phyloP scores from a whole-genome alignment of 2,329 filamentous ascomycete species.

The Podosphaera xanthii region DNA sequence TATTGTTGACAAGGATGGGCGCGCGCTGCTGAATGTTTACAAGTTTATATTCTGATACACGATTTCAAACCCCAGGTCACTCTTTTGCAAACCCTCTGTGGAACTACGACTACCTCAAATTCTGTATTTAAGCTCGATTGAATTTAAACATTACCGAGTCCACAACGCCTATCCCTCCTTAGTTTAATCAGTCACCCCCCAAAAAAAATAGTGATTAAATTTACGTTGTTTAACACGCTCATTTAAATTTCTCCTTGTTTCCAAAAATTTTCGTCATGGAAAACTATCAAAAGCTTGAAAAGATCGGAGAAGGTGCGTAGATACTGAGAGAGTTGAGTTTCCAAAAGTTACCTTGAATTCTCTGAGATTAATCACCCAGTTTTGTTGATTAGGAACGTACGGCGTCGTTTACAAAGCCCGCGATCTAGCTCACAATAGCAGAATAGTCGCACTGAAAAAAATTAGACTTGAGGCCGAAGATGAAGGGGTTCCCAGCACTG shows the following conservation, averaged over 20 bases:
- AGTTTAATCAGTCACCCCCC: conserved; percentile 14
- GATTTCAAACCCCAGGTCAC: background rate
- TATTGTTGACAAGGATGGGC: background rate
- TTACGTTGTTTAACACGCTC: conserved; percentile 14
- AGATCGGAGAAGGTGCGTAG: conserved; percentile 71
- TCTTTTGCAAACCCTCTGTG: background rate
- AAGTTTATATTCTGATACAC: background rate
- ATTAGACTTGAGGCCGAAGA: conserved; percentile 89
- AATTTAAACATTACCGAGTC: conserved; percentile 7
- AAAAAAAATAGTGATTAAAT: conserved; percentile 9
- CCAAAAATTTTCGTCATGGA: conserved; percentile 37
- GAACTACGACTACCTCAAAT: background rate
- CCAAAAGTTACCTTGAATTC: conserved; percentile 2
- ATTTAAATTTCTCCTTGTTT: conserved; percentile 5
- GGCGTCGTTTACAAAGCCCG: conserved; percentile 89
- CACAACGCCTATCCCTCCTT: conserved; percentile 12
- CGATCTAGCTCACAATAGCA: conserved; percentile 58
- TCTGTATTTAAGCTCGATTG: background rate
- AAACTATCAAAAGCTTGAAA: conserved; percentile 91
- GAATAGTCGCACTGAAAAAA: conserved; percentile 85
- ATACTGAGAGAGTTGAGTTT: background rate
- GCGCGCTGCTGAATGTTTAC: background rate
- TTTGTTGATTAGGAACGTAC: conserved; percentile 47
- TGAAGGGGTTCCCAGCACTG: conserved; percentile 78
- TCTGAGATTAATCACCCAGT: conserved; percentile 5